Evolutionary conservation across 805 yeast genomes (phyloP), one percentile per base, ranked within the genome.

Genomic region (Saccharomycopsis vini): DNA sequence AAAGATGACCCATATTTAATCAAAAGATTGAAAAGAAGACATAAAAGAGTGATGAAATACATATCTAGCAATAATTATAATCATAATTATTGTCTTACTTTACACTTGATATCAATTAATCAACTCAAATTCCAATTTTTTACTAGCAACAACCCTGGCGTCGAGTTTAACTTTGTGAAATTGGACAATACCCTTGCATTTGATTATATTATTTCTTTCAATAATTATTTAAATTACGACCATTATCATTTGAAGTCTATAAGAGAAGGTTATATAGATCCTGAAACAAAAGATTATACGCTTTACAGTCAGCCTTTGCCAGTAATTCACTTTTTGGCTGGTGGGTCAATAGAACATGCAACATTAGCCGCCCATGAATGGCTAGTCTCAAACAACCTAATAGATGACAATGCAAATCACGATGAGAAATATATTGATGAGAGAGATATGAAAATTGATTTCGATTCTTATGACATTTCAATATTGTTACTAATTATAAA

Each of bases 161-260:
- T 21, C 3, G 35, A 28, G 6, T 44, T 41, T 37, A 43, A 47
- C n/a, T 44, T 47, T 26, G 29, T 47, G 21, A 34, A 45, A 29
- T 26, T 45, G 10, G 26, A 31, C 30, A 48, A 45, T 40, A 35
- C 36, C 26, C 39, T 15, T n/a, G 45, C 40, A 36, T 47, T 72
- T 40, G 71, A 73, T 49, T 54, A 66, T 29, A 66, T 75, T 21
- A 54, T 75, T 1, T 66, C 77, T n/a, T 64, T 75, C 47, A 79
- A 75, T 56, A 64, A 73, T 4, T 38, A 55, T 34, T 34, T 70
- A 24, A 59, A 63, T 39, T 62, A 60, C 23, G 43, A 52, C 15
- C 52, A 62, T 30, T 59, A 58, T 5, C 60, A 62, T 19, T 49
- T 67, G 21, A 55, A 52, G 13, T 52, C 47, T 20, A 39, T 61